These are phyloP conservation scores for Lentinula detonsa DNA, from an alignment of 768 basidiomycete species.

Conservation along the genomic window DNA sequence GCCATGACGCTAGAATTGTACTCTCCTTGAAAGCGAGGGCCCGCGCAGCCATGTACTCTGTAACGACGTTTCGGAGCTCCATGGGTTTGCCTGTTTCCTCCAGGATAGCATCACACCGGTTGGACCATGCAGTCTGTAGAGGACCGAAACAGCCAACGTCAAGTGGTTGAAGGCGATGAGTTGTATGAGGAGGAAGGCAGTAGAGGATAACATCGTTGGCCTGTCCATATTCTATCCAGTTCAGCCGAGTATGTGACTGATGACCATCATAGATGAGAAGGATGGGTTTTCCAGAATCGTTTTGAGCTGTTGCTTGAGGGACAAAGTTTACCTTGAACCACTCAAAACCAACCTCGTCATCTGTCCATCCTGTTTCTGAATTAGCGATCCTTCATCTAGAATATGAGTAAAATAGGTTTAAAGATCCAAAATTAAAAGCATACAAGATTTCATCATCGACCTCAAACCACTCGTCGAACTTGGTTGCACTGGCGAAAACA, in stretches of 20 bases:
- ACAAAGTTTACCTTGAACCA: background rate
- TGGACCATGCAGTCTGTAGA: conserved; percentile 20
- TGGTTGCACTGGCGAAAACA: conserved; percentile 24
- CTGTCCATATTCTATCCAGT: conserved; percentile 18
- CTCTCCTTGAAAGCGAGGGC: conserved; percentile 8
- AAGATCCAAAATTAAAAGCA: too few species aligned
- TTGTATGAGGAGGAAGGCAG: conserved; percentile 32
- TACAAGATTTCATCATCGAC: conserved; percentile 17
- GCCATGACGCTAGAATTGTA: conserved; percentile 15
- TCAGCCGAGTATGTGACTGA: conserved; percentile 27
- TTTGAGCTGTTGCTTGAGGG: conserved; percentile 22
- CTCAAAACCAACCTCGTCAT: conserved; percentile 27
- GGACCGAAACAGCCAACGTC: conserved; percentile 35
- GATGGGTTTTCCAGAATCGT: conserved; percentile 21
- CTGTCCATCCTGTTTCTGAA: conserved; percentile 37
- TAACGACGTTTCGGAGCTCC: conserved; percentile 17
- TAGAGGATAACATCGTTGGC: conserved; percentile 24
- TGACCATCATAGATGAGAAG: conserved; percentile 40
- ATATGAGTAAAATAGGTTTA: too few species aligned
- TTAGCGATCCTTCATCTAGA: too few species aligned
- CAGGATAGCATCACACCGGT: conserved; percentile 17
- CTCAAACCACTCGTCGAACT: conserved; percentile 18
- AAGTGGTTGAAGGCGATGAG: conserved; percentile 34
- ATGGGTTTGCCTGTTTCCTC: conserved; percentile 18
- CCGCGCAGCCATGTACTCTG: conserved; percentile 21